phyloP scores from a whole-genome alignment of 345 rosid genomes.

The Salix arbutifolia region DNA sequence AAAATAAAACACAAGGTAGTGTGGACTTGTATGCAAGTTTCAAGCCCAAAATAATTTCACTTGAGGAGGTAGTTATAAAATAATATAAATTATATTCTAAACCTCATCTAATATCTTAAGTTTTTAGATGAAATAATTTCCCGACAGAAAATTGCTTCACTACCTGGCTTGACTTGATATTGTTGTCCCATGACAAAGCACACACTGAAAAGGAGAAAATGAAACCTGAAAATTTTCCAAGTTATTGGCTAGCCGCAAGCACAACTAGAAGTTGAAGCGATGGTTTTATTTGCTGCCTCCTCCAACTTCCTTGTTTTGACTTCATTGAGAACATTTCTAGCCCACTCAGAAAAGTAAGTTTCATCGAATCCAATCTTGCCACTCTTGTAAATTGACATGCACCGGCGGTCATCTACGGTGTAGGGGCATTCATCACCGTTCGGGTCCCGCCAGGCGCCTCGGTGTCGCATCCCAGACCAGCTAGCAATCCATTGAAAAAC shows the following conservation, averaged over 20 bases:
- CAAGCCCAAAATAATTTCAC: no score
- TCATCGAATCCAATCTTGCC: constrained; percentile 54
- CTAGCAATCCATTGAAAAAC: constrained; percentile 69
- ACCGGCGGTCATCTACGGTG: constrained; percentile 52
- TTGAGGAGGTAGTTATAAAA: accelerated
- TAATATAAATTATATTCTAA: no score
- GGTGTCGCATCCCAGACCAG: constrained; percentile 76
- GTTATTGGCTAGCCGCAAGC: constrained; percentile 11
- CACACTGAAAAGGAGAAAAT: background rate
- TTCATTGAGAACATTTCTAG: constrained; percentile 39
- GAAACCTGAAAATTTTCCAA: background rate
- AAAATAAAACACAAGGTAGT: no score
- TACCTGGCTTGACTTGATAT: no score
- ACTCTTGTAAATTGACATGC: constrained; percentile 64
- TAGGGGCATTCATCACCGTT: constrained; percentile 52
- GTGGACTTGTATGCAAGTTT: no score
- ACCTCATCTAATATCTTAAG: no score
- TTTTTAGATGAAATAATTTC: no score
- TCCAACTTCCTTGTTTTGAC: constrained; percentile 30
- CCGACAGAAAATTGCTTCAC: no score
- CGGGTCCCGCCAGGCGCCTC: constrained; percentile 74
- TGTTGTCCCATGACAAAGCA: no score
- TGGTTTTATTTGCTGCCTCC: background rate
- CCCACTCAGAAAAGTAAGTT: constrained; percentile 51
- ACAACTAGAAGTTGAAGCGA: constrained; percentile 20